Base-by-base conservation (phyloP, 371 early-diverging fungal species). In the Apophysomyces ossiformis region DNA sequence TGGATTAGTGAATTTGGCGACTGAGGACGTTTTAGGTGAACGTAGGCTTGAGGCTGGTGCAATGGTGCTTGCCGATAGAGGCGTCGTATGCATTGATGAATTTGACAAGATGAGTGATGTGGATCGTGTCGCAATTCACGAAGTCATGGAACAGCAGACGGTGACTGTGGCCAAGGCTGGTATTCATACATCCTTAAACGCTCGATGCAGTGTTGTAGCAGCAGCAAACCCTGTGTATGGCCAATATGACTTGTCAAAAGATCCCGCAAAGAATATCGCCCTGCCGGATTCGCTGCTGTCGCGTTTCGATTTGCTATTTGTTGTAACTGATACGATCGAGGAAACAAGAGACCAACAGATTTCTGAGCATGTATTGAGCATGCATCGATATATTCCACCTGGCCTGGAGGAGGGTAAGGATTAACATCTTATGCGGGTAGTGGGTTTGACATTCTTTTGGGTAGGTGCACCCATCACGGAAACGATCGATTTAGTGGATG, bases 111-210 rank as follows among this genome's bases (percentile, higher is more conserved):
- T 99, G 99, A 92, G 91, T 61, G 99, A 99, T 67, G 86, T 90
- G 35, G 99, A 99, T 79, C 90, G 99, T 69, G 99, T 98, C 1
- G 99, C 99, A 4, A 99, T 99, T 78, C 99, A 99, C 85, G 99
- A 99, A 90, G 99, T 99, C 4, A 99, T 99, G 99, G 99, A 99
- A 85, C 99, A 99, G 84, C 99, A 99, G 74, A 97, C 98, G 1
- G 96, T 99, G 6, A 97, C 97, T 0, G 95, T 98, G 64, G 92
- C 96, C 58, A 99, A 99, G 79, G 99, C 99, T 6, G 99, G 99
- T 50, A 99, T 99, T 68, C 95, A 97, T 72, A 97, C 97, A 2
- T 95, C 99, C 0, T 80, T 99, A 56, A 99, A 99, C 78, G 99
- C 99, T 4, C 90, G 99, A 39, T 97, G 98, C 80, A 93, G 95